Evolutionary conservation across 1,139 yeast species (phyloP), one percentile per base, ranked within the genome.

Genomic region (Pneumocystis jirovecii): DNA sequence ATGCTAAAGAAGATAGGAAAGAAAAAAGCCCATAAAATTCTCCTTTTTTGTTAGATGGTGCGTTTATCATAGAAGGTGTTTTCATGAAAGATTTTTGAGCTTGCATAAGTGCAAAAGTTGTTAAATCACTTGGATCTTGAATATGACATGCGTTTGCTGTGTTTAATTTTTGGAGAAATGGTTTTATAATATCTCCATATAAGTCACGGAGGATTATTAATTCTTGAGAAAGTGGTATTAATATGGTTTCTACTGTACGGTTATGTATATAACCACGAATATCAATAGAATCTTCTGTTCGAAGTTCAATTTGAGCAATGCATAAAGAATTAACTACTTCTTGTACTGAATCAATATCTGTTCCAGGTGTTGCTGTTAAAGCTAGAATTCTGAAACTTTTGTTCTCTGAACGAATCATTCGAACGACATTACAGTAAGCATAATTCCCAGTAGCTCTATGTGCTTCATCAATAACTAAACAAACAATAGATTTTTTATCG

Each of bases 391-490:
- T 78, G 70, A 84, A 87, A 0, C 89, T 83, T 0, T 80, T 76
- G 71, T 85, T 87, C 72, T 84, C 85, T 65, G 89, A 75, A 42
- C 80, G 78, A 60, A 91, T 73, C 70, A 83, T 85, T 68, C 83
- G 79, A 3, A 88, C 89, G 19, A 93, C 93, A 67, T 87, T 87
- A 64, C 86, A 86, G 71, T 93, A 93, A 0, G 97, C 87, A 73
- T 90, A 91, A 66, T 88, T 86, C 0, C 97, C 96, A 63, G 86
- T 85, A 0, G 97, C 89, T 63, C 96, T 78, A 75, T 95, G 99
- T 0, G 98, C 98, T 77, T 95, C 99, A 76, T 95, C 99, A 56
- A 95, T 80, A 1, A 95, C 93, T 63, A 95, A 72, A 66, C 95
- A 82, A 0, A 83, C 86, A 10, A 95, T 79, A 42, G 82, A 80